phyloP scores from a whole-genome alignment of 129 eudicot genomes.

The Centella asiatica region DNA sequence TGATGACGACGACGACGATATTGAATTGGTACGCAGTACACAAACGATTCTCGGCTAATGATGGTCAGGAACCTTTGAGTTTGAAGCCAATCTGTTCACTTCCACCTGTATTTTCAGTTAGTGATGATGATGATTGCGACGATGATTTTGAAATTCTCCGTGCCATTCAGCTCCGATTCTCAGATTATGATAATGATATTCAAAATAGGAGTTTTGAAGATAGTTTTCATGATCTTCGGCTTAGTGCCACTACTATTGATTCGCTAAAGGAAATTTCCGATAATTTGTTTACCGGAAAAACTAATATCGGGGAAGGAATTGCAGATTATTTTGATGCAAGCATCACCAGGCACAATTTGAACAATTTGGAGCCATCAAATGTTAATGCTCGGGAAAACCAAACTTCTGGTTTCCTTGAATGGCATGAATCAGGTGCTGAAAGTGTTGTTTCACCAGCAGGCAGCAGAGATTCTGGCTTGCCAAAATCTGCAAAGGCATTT shows the following conservation, averaged over 20 bases:
- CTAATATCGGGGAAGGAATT: slow-evolving; percentile 50
- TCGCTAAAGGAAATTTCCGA: slow-evolving; percentile 68
- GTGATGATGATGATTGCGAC: slow-evolving; percentile 29
- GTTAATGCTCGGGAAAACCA: slow-evolving; percentile 13
- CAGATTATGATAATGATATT: slow-evolving; percentile 36
- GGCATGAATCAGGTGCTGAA: slow-evolving; percentile 32
- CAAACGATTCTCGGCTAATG: slow-evolving; percentile 27
- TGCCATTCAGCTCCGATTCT: slow-evolving; percentile 53
- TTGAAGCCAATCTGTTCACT: slow-evolving; percentile 42
- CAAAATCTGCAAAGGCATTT: slow-evolving; percentile 59
- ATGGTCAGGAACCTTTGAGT: slow-evolving; percentile 16
- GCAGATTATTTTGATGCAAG: slow-evolving; percentile 60
- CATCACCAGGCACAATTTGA: slow-evolving; percentile 13
- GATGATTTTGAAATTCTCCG: slow-evolving; percentile 68
- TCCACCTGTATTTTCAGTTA: slow-evolving; percentile 28
- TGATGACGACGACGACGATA: slow-evolving; percentile 19
- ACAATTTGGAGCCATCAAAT: slow-evolving; percentile 1
- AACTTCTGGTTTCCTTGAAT: slow-evolving; percentile 23
- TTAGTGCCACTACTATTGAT: slow-evolving; percentile 48
- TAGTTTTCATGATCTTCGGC: slow-evolving; percentile 37
- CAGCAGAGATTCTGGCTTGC: slow-evolving; percentile 33
- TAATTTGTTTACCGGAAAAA: slow-evolving; percentile 50
- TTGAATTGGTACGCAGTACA: slow-evolving; percentile 39
- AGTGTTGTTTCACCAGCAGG: slow-evolving; percentile 20
- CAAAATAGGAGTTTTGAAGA: slow-evolving; percentile 22